Conservation (phyloP, 2,329 filamentous ascomycete species). For the Corniculantispora saksenae region DNA sequence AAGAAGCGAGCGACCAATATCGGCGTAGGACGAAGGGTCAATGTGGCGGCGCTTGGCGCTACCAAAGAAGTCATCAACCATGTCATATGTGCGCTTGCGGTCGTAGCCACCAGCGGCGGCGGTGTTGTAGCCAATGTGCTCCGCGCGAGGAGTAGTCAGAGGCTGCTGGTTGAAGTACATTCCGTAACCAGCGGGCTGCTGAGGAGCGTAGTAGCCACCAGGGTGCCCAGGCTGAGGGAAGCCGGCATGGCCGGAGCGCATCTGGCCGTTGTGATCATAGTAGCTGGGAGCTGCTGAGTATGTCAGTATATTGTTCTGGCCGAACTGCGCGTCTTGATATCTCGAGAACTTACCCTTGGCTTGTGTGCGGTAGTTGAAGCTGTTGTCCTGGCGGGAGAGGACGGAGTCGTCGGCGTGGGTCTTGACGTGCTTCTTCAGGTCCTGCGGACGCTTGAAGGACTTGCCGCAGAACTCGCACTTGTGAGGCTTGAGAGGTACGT, state of each 20-base stretch:
- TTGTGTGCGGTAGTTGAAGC: conserved; percentile 57
- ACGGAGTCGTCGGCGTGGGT: conserved; percentile 96
- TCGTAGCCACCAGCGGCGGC: conserved; percentile 58
- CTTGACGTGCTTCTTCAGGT: conserved; percentile 99
- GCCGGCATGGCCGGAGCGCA: conserved; percentile 56
- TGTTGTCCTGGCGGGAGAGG: conserved; percentile 56
- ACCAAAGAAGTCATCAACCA: conserved; percentile 90
- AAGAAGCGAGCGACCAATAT: conserved; percentile 86
- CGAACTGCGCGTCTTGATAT: background rate
- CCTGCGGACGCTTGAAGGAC: conserved; percentile 97
- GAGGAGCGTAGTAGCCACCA: conserved; percentile 58
- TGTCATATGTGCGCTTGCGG: conserved; percentile 83
- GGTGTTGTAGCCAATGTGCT: conserved; percentile 65
- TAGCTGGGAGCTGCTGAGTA: conserved; percentile 47
- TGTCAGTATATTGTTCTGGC: background rate
- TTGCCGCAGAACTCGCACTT: conserved; percentile 99
- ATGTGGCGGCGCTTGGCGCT: conserved; percentile 89
- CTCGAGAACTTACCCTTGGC: conserved; percentile 46
- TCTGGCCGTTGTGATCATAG: conserved; percentile 66
- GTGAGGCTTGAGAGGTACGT: conserved; percentile 98
- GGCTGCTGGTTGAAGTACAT: conserved; percentile 75
- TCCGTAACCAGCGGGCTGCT: conserved; percentile 61
- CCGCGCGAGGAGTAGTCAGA: conserved; percentile 54
- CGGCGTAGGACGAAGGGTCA: conserved; percentile 84
- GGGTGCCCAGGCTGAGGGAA: conserved; percentile 57